Percentiles rank a stretch among this genome's conserved stretches.
Conservation (phyloP, 202 grass and related monocot species). For the Brachypodium distachyon region DNA sequence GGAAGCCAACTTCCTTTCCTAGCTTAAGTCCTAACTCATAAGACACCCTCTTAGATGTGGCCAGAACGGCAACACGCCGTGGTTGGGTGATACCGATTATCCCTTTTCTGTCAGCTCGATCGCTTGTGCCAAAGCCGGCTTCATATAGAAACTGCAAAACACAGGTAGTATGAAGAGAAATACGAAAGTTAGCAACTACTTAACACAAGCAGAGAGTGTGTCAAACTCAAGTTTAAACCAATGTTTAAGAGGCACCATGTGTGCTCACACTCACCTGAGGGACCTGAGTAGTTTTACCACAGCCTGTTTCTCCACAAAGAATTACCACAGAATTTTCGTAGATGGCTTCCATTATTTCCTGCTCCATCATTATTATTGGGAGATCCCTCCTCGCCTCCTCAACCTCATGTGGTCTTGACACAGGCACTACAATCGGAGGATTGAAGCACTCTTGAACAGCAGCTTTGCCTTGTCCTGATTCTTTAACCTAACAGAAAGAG, state of each 20-base stretch:
- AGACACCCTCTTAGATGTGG: constrained; percentile 79
- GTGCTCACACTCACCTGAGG: constrained; percentile 54
- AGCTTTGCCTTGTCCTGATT: constrained; percentile 1
- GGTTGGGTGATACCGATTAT: constrained; percentile 97
- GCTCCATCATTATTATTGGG: constrained; percentile 98
- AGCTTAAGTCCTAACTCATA: constrained; percentile 82
- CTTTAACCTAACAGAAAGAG: constrained; percentile 39
- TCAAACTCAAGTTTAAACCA: neutral
- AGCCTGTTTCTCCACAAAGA: constrained; percentile 94
- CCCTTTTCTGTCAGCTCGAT: constrained; percentile 66
- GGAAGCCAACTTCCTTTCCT: constrained; percentile 90
- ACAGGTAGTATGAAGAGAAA: constrained; percentile 9
- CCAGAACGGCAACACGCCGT: constrained; percentile 87
- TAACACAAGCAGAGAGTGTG: neutral
- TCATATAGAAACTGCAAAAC: constrained; percentile 83
- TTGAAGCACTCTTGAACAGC: constrained; percentile 24
- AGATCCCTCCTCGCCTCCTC: constrained; percentile 82
- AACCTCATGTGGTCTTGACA: constrained; percentile 69
- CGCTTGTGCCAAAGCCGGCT: constrained; percentile 85
- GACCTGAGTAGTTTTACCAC: constrained; percentile 95
- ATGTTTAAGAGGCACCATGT: constrained; percentile 23
- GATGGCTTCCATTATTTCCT: constrained; percentile 99
- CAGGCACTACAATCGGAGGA: constrained; percentile 66
- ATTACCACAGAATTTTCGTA: constrained; percentile 87
- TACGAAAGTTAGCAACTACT: neutral